phyloP scores from a whole-genome alignment of 345 rosid genomes.

The Ceriops decandra region DNA sequence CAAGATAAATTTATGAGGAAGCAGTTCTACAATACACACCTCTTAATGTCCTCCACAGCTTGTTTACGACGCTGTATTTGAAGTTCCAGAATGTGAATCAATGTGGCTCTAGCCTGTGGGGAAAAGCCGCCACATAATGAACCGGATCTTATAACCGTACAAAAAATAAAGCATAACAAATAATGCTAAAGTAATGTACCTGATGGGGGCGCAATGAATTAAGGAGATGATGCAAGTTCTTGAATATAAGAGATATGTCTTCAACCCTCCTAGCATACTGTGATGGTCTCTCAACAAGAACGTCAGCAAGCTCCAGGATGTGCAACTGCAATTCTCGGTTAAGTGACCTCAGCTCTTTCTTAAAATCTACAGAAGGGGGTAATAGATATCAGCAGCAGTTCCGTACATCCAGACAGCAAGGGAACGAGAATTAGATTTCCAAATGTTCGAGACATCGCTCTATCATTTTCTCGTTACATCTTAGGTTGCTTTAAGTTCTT shows the following conservation, averaged over 20 bases:
- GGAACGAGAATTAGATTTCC: not conserved
- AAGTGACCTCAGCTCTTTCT: constrained; percentile 68
- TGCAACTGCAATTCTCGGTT: constrained; percentile 89
- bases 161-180: not conserved
- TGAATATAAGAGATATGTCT: constrained; percentile 82
- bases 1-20: not conserved
- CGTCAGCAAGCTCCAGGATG: constrained; percentile 88
- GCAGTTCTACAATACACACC: constrained; percentile 32
- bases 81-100: constrained; percentile 84
- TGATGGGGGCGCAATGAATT: constrained; percentile 95
- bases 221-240: constrained; percentile 93
- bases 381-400: not conserved
- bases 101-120: constrained; percentile 81
- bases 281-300: constrained; percentile 92
- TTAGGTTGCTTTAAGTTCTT: too few relatives aligned
- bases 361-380: constrained; percentile 53
- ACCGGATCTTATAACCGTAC: constrained; percentile 5
- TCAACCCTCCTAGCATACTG: constrained; percentile 92
- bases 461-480: too few relatives aligned
- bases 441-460: too few relatives aligned
- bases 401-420: not conserved
- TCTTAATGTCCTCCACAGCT: constrained; percentile 91
- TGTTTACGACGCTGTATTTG: constrained; percentile 82
- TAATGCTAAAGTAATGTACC: constrained; percentile 30
- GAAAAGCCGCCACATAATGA: not conserved